Conservation (phyloP, 2,329 filamentous ascomycete genomes). For the Dactylonectria estremocensis region DNA sequence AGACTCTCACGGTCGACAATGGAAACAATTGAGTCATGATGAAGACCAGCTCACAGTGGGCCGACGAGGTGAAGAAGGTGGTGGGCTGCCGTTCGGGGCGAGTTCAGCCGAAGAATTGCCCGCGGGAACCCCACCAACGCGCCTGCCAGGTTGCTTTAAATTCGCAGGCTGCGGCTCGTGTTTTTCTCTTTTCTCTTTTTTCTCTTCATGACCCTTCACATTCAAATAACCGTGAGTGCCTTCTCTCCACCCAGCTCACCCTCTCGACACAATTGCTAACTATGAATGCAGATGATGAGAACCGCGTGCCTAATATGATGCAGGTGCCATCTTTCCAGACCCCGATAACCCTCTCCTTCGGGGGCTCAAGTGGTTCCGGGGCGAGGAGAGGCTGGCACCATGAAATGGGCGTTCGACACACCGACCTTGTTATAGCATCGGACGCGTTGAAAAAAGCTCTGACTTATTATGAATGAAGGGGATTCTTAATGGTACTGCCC, state of each 20-base stretch:
- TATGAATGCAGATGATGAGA: constrained; percentile 92
- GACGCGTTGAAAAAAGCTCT: constrained; percentile 98
- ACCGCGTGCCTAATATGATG: constrained; percentile 96
- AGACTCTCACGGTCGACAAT: constrained; percentile 15
- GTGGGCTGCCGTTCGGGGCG: constrained; percentile 13
- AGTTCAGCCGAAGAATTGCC: constrained; percentile 50
- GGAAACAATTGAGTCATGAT: constrained; percentile 43
- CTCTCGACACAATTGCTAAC: constrained; percentile 50
- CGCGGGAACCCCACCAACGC: constrained; percentile 42
- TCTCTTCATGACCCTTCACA: constrained; percentile 91
- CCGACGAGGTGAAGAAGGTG: constrained; percentile 26
- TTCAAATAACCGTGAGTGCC: constrained; percentile 93
- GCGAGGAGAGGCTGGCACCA: constrained; percentile 75
- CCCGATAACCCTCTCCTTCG: constrained; percentile 85
- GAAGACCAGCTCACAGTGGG: constrained; percentile 37
- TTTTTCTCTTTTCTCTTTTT: constrained; percentile 65
- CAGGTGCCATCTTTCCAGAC: constrained; percentile 75
- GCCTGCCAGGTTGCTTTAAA: constrained; percentile 55
- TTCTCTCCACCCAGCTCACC: constrained; percentile 3
- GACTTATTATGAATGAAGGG: constrained; percentile 70
- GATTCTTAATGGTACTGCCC: constrained; percentile 28
- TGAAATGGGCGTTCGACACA: constrained; percentile 99
- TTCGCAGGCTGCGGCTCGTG: constrained; percentile 49
- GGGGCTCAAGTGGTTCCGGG: constrained; percentile 89
- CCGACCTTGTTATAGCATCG: constrained; percentile 92